phyloP scores from a whole-genome alignment of 306 rosid species.

The Fragaria ananassa region DNA sequence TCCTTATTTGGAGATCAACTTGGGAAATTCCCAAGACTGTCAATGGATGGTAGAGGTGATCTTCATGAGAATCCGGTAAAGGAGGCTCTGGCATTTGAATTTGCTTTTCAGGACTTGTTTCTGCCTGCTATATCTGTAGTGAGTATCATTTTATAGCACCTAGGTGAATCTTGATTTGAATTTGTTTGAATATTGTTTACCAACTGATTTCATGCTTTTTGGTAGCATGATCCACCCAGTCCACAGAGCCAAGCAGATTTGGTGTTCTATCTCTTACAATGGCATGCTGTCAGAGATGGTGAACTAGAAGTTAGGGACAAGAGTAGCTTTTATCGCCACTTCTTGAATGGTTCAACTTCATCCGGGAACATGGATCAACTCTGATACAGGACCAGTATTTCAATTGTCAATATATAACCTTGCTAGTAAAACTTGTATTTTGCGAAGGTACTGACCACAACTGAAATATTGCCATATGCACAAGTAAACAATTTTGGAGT shows the following conservation, averaged over 20 bases:
- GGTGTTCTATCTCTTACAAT: not conserved
- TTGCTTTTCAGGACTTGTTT: conserved; percentile 1
- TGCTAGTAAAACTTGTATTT: not conserved
- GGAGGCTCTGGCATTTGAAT: not conserved
- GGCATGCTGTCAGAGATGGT: not conserved
- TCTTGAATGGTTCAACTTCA: not conserved
- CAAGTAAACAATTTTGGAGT: no score
- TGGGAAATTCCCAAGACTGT: not conserved
- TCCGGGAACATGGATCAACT: not conserved
- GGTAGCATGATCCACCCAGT: not conserved
- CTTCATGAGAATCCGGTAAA: not conserved
- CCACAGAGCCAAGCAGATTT: conserved; percentile 1
- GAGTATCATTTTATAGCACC: not conserved
- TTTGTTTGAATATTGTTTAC: not conserved
- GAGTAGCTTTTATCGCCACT: not conserved
- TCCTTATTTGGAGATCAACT: not conserved
- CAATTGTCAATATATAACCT: not conserved
- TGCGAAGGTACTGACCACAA: not conserved
- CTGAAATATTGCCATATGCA: no score
- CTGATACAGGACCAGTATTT: not conserved
- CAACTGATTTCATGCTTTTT: not conserved
- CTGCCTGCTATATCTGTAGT: not conserved
- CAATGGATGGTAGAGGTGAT: conserved; percentile 9
- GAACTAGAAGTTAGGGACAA: not conserved
- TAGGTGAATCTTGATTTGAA: not conserved